These are phyloP conservation scores for Gossypium stocksii DNA, from an alignment of 345 rosid genomes.

Conservation along the genomic window DNA sequence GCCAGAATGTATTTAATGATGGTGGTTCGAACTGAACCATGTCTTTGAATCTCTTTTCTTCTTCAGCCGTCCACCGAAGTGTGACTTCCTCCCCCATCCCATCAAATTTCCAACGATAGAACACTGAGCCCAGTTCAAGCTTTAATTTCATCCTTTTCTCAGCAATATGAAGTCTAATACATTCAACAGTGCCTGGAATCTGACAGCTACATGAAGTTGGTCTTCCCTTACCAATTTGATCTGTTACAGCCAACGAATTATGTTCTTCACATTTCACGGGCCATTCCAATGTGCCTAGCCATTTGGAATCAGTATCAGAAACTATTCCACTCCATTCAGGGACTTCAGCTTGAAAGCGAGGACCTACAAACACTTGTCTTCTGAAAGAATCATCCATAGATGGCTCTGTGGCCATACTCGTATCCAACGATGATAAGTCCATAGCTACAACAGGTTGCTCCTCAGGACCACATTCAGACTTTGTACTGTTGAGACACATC, in stretches of 20 bases:
- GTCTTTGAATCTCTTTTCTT: slow-evolving; percentile 48
- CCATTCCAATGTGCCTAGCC: slow-evolving; percentile 66
- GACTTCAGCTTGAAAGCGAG: slow-evolving; percentile 58
- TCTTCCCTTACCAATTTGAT: slow-evolving; percentile 56
- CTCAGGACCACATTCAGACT: not conserved
- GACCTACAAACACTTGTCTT: slow-evolving; percentile 41
- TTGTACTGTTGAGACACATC: slow-evolving; percentile 14
- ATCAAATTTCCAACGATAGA: slow-evolving; percentile 57
- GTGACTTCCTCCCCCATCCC: slow-evolving; percentile 80
- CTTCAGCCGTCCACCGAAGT: slow-evolving; percentile 49
- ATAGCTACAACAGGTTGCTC: slow-evolving; percentile 11
- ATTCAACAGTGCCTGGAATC: slow-evolving; percentile 44
- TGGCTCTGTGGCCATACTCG: slow-evolving; percentile 8
- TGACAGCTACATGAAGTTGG: slow-evolving; percentile 49
- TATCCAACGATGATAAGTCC: slow-evolving; percentile 16
- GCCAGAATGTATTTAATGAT: slow-evolving; percentile 39
- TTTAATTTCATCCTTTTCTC: slow-evolving; percentile 62
- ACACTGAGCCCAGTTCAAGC: slow-evolving; percentile 53
- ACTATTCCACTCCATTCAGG: slow-evolving; percentile 55
- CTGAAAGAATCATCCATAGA: slow-evolving; percentile 15
- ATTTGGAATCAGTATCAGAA: slow-evolving; percentile 52
- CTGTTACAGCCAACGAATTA: slow-evolving; percentile 19
- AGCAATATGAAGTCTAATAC: slow-evolving; percentile 62
- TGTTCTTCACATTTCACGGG: slow-evolving; percentile 29
- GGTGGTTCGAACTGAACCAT: slow-evolving; percentile 27